A percentile compares a stretch with the other conserved stretches of the same genome.
Conservation (phyloP, 164 flowering plant genomes). For the Annona cherimola region DNA sequence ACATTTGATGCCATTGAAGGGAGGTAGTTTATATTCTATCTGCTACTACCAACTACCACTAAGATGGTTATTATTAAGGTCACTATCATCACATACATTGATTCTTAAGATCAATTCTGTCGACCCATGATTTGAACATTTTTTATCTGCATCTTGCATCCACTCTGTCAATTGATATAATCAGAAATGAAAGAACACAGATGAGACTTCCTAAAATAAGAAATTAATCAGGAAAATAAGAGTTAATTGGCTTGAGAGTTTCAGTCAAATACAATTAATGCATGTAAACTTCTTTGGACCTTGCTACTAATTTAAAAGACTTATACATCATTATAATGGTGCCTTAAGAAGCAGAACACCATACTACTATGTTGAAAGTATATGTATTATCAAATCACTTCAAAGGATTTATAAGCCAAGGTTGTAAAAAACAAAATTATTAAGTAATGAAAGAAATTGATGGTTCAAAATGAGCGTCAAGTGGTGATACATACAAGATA, state of each 20-base stretch:
- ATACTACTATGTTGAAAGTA: background rate
- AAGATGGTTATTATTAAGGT: background rate
- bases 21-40: no score
- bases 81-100: background rate
- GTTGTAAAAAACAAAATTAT: background rate
- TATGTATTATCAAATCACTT: background rate
- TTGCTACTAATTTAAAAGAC: background rate
- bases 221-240: no score
- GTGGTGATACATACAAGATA: constrained; percentile 63
- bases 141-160: background rate
- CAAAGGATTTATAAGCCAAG: background rate
- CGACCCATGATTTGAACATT: background rate
- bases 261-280: no score
- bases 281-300: no score
- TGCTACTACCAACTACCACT: background rate
- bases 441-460: background rate
- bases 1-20: no score
- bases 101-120: background rate
- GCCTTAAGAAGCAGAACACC: background rate
- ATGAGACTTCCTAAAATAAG: no score
- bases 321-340: background rate
- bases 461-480: background rate
- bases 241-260: no score
- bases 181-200: no score
- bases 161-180: no score